Evolutionary conservation across 2,329 filamentous ascomycete genomes (phyloP), one percentile per base, ranked within the genome.

Genomic region (Penicillium sp.): DNA sequence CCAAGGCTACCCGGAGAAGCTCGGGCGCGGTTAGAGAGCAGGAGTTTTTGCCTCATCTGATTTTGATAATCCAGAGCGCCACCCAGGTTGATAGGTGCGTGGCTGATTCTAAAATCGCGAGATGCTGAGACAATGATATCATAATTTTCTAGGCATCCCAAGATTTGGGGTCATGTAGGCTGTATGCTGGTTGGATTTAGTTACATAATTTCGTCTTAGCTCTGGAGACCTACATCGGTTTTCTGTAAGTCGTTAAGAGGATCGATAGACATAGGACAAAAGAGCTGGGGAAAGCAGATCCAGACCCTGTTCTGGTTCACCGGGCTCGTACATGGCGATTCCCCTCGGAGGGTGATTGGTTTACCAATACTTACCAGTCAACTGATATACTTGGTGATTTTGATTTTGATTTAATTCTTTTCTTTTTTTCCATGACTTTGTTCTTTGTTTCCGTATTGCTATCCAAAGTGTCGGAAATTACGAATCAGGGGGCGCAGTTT

Each of bases 401-500:
- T 37, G 4, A 11, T 31, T 11, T n/a, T 43, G 9, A 43, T 51
- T 2, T 9, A 16, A 14, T 33, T 39, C n/a, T 10, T 39, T 19
- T 19, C 3, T 10, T 37, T n/a, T n/a, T 37, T 37, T 4, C 23
- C 39, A 42, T 42, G 19, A 6, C 39, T 42, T 23, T 23, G 35
- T 42, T 42, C 39, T 42, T 23, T 42, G 2, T 42, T 33, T 16
- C 31, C 35, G 35, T 19, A 35, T 31, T 31, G 25, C 16, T 19
- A 29, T 27, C 26, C 37, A 25, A 45, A n/a, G 19, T 33, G 50
- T 46, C 42, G 51, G 37, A 19, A 26, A 51, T 54, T 54, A 33
- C 27, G 21, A 50, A 45, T 50, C 37, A 45, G 57, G 57, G 42
- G 48, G 54, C 51, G 54, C 54, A 54, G 59, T 62, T 60, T 62